Conservation (phyloP, 108 stramenopile genomes). For the Conticribra weissflogii region DNA sequence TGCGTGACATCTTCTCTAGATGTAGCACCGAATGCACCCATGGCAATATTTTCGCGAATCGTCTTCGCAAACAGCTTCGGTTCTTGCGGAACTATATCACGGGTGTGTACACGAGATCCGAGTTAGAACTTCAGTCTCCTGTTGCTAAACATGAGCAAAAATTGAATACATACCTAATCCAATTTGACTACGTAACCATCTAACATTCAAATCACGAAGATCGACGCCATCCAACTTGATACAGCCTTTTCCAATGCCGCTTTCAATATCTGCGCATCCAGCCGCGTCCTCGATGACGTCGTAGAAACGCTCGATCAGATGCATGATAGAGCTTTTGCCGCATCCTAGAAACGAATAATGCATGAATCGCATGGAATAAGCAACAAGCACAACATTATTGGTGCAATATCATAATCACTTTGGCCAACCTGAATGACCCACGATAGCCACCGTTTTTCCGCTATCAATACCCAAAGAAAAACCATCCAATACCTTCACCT, state of each 20-base stretch:
- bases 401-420: too few species aligned
- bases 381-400: too few species aligned
- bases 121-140: too few species aligned
- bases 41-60: constrained; percentile 81
- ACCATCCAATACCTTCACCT: constrained; percentile 49
- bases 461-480: constrained; percentile 50
- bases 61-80: constrained; percentile 79
- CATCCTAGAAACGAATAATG: too few species aligned
- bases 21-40: constrained; percentile 60
- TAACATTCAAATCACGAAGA: constrained; percentile 54
- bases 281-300: background rate
- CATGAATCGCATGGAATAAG: too few species aligned
- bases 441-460: constrained; percentile 70
- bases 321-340: constrained; percentile 67
- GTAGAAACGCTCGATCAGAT: background rate
- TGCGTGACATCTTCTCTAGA: constrained; percentile 43
- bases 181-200: constrained; percentile 77
- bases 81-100: constrained; percentile 74
- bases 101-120: too few species aligned
- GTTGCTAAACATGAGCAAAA: too few species aligned
- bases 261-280: background rate
- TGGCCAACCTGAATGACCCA: constrained; percentile 58
- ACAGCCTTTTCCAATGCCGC: background rate
- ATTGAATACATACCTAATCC: constrained; percentile 46
- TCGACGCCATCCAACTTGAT: constrained; percentile 3